Conservation (phyloP, 257 asterid genomes). For the Nicotiana paniculata region DNA sequence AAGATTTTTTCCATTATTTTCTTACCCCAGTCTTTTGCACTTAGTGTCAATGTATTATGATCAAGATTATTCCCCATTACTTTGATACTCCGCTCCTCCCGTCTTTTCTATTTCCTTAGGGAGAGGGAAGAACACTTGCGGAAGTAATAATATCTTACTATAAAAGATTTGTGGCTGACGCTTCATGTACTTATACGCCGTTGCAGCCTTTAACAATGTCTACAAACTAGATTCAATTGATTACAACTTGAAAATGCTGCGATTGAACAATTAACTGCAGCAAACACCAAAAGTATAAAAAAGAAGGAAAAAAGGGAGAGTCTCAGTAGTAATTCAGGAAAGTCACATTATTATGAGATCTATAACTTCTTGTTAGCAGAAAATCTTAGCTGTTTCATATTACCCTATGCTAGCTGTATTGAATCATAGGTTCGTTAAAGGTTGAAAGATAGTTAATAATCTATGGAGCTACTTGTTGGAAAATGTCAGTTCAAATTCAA, state of each 20-base stretch:
- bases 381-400: not conserved
- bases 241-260: not conserved
- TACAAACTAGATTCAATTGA: not conserved
- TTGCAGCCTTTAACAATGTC: slow-evolving; percentile 1
- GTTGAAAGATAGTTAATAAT: not conserved
- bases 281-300: not conserved
- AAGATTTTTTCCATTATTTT: not conserved
- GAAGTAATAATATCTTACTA: not conserved
- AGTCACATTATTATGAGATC: not conserved
- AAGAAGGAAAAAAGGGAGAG: not conserved
- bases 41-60: not conserved
- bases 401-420: not conserved
- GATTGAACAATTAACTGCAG: not conserved
- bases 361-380: not conserved
- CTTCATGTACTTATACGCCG: not conserved
- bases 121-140: not conserved
- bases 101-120: not conserved
- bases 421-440: not conserved
- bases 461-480: not conserved
- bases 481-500: not conserved
- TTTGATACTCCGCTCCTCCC: not conserved
- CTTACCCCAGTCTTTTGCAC: not conserved
- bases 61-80: not conserved
- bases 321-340: not conserved
- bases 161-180: not conserved